Evolutionary conservation across 2,329 filamentous ascomycete species (phyloP).

Genomic region (Talaromyces atroroseus): DNA sequence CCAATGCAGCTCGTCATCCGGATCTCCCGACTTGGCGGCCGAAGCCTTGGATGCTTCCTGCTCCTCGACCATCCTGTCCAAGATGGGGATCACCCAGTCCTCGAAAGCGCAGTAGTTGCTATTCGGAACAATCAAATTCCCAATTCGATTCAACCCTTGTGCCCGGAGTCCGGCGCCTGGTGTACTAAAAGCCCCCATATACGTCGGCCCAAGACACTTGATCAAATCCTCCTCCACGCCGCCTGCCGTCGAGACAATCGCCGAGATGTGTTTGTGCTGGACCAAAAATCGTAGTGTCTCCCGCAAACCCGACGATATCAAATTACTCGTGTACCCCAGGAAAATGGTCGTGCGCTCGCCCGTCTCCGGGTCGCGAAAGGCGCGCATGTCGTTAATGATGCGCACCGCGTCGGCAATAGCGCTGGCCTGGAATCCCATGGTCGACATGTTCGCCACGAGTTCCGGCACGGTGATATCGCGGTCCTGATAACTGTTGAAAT

Average conservation of each 20-base stretch:
- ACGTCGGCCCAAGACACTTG: slow-evolving; percentile 93
- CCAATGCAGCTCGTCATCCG: slow-evolving; percentile 72
- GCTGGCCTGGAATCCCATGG: slow-evolving; percentile 80
- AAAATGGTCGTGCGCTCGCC: slow-evolving; percentile 84
- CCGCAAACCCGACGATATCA: slow-evolving; percentile 91
- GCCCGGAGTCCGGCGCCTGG: slow-evolving; percentile 70
- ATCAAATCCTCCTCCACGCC: slow-evolving; percentile 97
- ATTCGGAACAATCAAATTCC: slow-evolving; percentile 92
- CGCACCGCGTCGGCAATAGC: slow-evolving; percentile 80
- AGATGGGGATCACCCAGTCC: slow-evolving; percentile 92
- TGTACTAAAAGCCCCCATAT: slow-evolving; percentile 79
- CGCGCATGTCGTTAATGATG: slow-evolving; percentile 92
- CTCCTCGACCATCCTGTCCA: slow-evolving; percentile 90
- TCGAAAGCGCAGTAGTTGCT: slow-evolving; percentile 97
- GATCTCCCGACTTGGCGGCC: slow-evolving; percentile 32
- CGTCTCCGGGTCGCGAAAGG: slow-evolving; percentile 75
- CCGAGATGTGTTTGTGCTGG: slow-evolving; percentile 85
- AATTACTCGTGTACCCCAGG: slow-evolving; percentile 93
- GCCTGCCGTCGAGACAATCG: slow-evolving; percentile 90
- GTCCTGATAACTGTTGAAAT: slow-evolving; percentile 74
- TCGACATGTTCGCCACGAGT: slow-evolving; percentile 71
- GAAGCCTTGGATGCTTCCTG: slow-evolving; percentile 73
- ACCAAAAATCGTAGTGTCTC: slow-evolving; percentile 90
- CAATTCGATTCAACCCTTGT: slow-evolving; percentile 89
- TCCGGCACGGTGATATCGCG: slow-evolving; percentile 78